phyloP scores from a whole-genome alignment of 208 protist species.

The Leishmania major region DNA sequence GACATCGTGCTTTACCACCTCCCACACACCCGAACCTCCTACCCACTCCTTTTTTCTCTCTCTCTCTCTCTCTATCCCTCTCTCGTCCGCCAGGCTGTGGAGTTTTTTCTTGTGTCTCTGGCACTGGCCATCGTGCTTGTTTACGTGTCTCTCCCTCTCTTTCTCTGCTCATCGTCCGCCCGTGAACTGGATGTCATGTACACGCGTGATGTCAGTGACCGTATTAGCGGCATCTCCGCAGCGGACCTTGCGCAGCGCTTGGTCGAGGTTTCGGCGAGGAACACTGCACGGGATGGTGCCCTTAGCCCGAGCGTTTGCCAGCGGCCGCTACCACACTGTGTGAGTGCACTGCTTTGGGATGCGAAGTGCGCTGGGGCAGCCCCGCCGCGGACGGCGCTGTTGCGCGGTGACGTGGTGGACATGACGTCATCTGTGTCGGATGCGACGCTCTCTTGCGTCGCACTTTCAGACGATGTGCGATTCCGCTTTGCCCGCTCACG shows the following conservation, averaged over 20 bases:
- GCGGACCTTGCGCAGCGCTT: conserved; percentile 14
- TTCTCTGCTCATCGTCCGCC: too few relatives aligned
- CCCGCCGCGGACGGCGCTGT: conserved; percentile 17
- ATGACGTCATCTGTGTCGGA: background rate
- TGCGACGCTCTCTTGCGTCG: conserved; percentile 7
- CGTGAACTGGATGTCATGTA: background rate
- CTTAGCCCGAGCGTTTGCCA: background rate
- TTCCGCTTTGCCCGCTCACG: conserved; percentile 23
- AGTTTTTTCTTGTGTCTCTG: background rate
- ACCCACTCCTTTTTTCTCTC: too few relatives aligned
- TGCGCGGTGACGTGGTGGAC: conserved; percentile 19
- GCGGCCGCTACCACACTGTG: background rate
- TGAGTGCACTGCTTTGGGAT: conserved; percentile 18
- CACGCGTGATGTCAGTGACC: conserved; percentile 1
- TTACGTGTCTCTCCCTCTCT: background rate
- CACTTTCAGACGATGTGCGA: conserved; percentile 15
- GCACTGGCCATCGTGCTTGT: background rate
- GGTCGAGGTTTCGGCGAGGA: conserved; percentile 2
- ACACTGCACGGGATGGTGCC: background rate
- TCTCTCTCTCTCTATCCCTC: too few relatives aligned
- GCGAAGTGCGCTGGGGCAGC: conserved; percentile 5
- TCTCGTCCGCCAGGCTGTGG: background rate
- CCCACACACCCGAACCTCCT: background rate
- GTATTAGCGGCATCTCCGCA: background rate
- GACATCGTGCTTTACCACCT: background rate